Evolutionary conservation across 352 stramenopile genomes (phyloP).

Genomic region (Phytophthora pini): DNA sequence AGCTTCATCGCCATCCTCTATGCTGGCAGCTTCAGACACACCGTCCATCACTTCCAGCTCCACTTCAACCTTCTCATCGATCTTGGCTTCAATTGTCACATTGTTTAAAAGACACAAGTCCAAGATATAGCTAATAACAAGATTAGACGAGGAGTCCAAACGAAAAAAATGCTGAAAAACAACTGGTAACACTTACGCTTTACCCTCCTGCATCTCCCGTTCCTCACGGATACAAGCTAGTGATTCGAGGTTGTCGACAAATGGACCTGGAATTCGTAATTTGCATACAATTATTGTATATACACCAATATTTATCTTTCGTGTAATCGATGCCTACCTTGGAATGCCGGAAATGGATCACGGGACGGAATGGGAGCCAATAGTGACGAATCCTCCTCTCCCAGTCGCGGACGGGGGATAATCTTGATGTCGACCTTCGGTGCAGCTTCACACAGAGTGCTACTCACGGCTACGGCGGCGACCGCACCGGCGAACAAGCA

Average conservation of each 20-base stretch:
- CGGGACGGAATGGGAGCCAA: conserved; percentile 55
- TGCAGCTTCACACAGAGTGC: conserved; percentile 40
- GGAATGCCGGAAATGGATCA: conserved; percentile 46
- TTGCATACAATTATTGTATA: not conserved
- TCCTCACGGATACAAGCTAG: conserved; percentile 56
- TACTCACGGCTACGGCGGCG: conserved; percentile 29
- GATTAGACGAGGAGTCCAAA: not conserved
- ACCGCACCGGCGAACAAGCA: conserved; percentile 19
- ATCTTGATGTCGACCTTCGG: conserved; percentile 73
- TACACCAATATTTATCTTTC: conserved; percentile 11
- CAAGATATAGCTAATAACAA: conserved; percentile 50
- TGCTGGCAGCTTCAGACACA: conserved; percentile 4
- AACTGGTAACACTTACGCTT: conserved; percentile 41
- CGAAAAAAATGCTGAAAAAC: not conserved
- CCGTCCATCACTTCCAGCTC: conserved; percentile 34
- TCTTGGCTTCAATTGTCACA: conserved; percentile 54
- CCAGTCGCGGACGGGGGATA: conserved; percentile 41
- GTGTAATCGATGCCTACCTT: conserved; percentile 29
- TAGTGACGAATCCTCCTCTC: conserved; percentile 13
- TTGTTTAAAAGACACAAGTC: conserved; percentile 71
- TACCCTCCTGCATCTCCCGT: conserved; percentile 43
- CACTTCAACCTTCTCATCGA: conserved; percentile 31
- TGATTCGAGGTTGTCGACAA: conserved; percentile 37
- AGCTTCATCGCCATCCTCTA: conserved; percentile 10
- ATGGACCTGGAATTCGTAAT: conserved; percentile 39